Evolutionary conservation across 169 alveolate genomes (phyloP), one percentile per base, ranked within the genome.

Genomic region (Babesia caballi): DNA sequence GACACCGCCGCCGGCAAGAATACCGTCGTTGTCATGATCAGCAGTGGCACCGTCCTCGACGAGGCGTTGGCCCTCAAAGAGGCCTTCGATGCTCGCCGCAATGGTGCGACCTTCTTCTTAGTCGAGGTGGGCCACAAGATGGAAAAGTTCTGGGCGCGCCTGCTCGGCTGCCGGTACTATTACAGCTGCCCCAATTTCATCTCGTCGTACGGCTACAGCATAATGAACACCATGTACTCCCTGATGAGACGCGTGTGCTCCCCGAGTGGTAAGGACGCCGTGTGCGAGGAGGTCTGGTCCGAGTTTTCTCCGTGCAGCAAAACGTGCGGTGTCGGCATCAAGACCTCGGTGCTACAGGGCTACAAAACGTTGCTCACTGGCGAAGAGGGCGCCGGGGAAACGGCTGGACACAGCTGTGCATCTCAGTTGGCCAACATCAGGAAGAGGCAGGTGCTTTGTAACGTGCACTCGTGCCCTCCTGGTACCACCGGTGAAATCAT

Each of bases 231-330:
- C 5, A 30, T 80, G 4, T 63, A 33, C 0, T 15, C 17, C 28
- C 25, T 81, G 11, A 33, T 81, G 49, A 38, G 36, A 19, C 15
- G 28, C 50, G 33, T 81, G 28, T 81, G 88, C 28, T 7, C 30
- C 23, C 70, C 28, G 17, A 15, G 25, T 40, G 84, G 67, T 11
- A 61, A 69, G 41, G 76, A 81, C 46, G 88, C 88, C 0, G 69
- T 65, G 27, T 81, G 88, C 27, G 38, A 17, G 40, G 84, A 72
- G 58, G 65, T n/a, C 8, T 81, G 88, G 88, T 63, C 83, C 23
- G 76, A 46, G 1, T 81, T 25, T 27, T 23, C 71, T 19, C 75
- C 46, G 12, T 81, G 88, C 68, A 53, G 76, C 32, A 28, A 14
- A 28, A 17, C 58, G 17, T 81, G 88, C 42, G 88, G 88, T 11